Evolutionary conservation across 805 yeast species (phyloP).

Genomic region (Isabelozyma heimii): DNA sequence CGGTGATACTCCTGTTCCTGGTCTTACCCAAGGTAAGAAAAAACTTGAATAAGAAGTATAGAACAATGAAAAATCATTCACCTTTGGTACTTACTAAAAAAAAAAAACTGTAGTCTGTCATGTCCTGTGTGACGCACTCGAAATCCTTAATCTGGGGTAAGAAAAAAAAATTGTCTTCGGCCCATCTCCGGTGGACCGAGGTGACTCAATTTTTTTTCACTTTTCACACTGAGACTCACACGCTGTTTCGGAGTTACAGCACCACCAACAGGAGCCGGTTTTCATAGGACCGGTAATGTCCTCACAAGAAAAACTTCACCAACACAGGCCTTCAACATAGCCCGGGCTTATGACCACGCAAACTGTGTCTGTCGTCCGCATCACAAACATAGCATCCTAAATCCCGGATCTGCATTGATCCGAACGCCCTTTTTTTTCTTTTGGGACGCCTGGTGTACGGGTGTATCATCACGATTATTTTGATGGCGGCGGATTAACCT

Average conservation of each 20-base stretch:
- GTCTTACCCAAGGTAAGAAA: conserved; percentile 1
- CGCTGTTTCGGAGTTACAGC: not conserved
- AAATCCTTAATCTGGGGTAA: not conserved
- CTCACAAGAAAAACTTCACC: not conserved
- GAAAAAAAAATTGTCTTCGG: no score
- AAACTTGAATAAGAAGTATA: conserved; percentile 3
- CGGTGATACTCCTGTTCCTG: conserved; percentile 20
- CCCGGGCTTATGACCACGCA: no score
- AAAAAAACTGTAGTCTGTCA: not conserved
- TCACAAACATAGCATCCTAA: not conserved
- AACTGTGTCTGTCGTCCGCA: not conserved
- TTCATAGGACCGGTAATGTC: not conserved
- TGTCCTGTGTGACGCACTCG: no score
- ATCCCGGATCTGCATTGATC: no score
- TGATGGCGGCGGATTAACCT: no score
- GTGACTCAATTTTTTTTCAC: not conserved
- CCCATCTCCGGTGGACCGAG: not conserved
- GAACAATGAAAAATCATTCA: not conserved
- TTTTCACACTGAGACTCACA: not conserved
- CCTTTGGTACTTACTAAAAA: no score
- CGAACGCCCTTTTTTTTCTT: no score
- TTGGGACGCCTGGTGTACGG: no score
- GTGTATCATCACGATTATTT: no score
- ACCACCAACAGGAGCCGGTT: no score
- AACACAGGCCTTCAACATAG: no score